A percentile compares a stretch with the other conserved stretches of the same genome.
Conservation (phyloP, 306 rosid genomes). For the Begonia loranthoides region DNA sequence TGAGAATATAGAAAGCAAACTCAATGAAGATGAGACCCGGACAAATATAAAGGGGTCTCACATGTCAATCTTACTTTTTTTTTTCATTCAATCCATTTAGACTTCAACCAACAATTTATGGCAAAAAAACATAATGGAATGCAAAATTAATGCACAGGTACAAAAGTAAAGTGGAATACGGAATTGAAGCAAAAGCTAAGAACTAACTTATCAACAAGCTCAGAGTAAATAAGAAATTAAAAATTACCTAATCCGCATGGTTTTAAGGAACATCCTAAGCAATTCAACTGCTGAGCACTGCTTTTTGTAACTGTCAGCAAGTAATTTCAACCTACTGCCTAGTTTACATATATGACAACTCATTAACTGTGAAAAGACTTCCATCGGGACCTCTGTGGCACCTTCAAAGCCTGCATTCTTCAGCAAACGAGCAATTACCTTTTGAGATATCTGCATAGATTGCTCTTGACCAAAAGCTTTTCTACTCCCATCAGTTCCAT, state of each 20-base stretch:
- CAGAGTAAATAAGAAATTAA: neutral
- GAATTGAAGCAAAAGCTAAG: no score
- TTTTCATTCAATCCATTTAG: no score
- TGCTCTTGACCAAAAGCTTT: slow-evolving; percentile 51
- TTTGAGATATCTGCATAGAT: slow-evolving; percentile 45
- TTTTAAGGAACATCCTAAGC: slow-evolving; percentile 80
- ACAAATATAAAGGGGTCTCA: no score
- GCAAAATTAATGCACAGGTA: no score
- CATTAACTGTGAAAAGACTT: slow-evolving; percentile 66
- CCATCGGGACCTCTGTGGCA: slow-evolving; percentile 66
- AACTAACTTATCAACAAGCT: no score
- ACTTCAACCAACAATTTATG: no score
- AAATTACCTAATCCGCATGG: slow-evolving; percentile 61
- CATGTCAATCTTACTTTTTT: no score
- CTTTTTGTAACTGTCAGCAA: slow-evolving; percentile 70
- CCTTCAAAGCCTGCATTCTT: slow-evolving; percentile 58
- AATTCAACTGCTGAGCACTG: slow-evolving; percentile 76
- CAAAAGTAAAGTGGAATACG: no score
- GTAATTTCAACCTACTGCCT: slow-evolving; percentile 59
- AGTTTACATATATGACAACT: slow-evolving; percentile 47
- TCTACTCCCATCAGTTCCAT: slow-evolving; percentile 39
- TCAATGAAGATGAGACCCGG: no score
- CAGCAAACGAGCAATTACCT: slow-evolving; percentile 53
- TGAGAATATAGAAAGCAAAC: no score
- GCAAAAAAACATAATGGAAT: no score